Percentiles rank a stretch among this genome's conserved stretches.
Conservation (phyloP, 768 basidiomycete genomes). For the Cubamyces lactineus region DNA sequence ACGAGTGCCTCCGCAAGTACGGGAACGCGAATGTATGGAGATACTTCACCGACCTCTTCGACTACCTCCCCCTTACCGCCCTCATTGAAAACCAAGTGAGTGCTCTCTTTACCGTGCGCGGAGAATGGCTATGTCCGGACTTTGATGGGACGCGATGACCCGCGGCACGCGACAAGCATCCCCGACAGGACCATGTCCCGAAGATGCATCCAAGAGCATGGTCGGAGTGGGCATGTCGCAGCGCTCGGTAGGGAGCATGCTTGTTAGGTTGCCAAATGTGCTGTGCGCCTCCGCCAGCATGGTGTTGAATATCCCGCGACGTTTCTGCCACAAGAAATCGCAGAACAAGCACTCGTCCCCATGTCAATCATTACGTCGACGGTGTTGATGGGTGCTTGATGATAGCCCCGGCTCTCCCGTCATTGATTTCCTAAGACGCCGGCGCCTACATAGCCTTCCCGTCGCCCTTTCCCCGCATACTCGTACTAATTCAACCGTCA, state of each 20-base stretch:
- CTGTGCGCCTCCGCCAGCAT: too few relatives aligned
- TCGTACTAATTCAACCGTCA: conserved; percentile 36
- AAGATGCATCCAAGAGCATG: neutral
- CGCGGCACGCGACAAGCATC: conserved; percentile 9
- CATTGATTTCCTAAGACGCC: conserved; percentile 4
- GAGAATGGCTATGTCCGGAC: neutral
- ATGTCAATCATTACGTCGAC: neutral
- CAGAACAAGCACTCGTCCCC: too few relatives aligned
- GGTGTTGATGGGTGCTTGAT: neutral
- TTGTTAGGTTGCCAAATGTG: too few relatives aligned
- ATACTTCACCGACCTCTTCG: conserved; percentile 98
- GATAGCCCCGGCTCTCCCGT: neutral
- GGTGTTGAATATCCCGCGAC: too few relatives aligned
- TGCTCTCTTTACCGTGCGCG: conserved; percentile 28
- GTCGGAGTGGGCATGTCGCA: too few relatives aligned
- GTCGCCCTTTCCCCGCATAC: conserved; percentile 5
- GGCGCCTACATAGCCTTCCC: conserved; percentile 1
- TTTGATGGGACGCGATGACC: neutral
- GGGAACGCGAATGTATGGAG: conserved; percentile 99
- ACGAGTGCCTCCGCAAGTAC: conserved; percentile 99
- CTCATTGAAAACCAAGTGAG: conserved; percentile 99
- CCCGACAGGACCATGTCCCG: neutral
- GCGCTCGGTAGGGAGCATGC: too few relatives aligned
- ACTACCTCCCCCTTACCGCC: conserved; percentile 95
- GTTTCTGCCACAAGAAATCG: too few relatives aligned